phyloP scores from a whole-genome alignment of 2,329 filamentous ascomycete species.

The Neophaeococcomyces aloes region DNA sequence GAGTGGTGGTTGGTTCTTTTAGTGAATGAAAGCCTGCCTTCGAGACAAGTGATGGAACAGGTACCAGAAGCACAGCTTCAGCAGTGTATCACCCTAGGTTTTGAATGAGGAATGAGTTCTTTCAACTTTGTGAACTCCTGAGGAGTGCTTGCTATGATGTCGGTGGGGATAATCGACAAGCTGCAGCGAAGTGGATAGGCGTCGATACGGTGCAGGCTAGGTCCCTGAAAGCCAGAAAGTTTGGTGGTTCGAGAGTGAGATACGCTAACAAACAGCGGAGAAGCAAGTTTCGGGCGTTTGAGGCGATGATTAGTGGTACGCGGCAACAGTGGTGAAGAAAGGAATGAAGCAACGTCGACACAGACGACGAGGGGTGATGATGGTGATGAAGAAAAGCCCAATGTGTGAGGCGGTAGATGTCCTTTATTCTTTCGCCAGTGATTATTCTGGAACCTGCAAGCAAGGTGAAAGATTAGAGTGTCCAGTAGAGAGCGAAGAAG shows the following conservation, averaged over 20 bases:
- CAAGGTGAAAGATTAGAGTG: conserved; percentile 7
- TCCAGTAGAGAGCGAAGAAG: conserved; percentile 2
- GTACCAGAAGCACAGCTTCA: conserved; percentile 7
- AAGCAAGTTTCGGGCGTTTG: neutral
- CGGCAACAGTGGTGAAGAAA: neutral
- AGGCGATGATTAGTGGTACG: conserved; percentile 7
- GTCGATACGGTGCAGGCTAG: conserved; percentile 5
- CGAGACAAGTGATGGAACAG: conserved; percentile 1
- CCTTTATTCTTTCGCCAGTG: conserved; percentile 7
- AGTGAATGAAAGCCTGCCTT: conserved; percentile 4
- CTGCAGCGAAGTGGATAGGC: conserved; percentile 10
- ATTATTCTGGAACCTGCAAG: conserved; percentile 7
- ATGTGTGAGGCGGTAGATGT: conserved; percentile 2
- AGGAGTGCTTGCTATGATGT: conserved; percentile 5
- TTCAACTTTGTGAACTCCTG: conserved; percentile 3
- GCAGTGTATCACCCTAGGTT: conserved; percentile 4
- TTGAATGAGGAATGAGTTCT: neutral
- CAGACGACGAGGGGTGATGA: conserved; percentile 6
- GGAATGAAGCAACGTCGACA: conserved; percentile 9
- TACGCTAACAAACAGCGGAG: conserved; percentile 6
- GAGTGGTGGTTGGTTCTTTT: neutral
- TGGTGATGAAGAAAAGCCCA: conserved; percentile 6
- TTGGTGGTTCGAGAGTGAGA: conserved; percentile 1
- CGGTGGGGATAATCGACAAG: conserved; percentile 1
- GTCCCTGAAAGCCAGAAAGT: conserved; percentile 7